phyloP scores from a whole-genome alignment of 129 eudicot genomes.

The Escallonia herrerae region DNA sequence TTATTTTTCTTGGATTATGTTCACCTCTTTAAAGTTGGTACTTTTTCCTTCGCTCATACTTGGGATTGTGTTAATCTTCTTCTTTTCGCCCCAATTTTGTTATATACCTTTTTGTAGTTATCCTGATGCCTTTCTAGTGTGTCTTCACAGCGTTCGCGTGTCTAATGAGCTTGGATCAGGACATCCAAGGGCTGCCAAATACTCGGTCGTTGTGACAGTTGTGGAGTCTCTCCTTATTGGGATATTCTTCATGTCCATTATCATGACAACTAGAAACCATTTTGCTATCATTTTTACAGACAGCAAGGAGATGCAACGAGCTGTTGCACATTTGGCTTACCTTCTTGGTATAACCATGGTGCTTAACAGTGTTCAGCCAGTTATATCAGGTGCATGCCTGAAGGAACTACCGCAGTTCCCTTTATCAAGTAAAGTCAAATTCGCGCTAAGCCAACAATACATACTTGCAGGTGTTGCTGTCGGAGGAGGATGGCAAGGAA shows the following conservation, averaged over 20 bases:
- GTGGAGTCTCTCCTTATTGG: slow-evolving; percentile 59
- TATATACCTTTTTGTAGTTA: neutral
- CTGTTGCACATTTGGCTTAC: slow-evolving; percentile 56
- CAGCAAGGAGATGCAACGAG: slow-evolving; percentile 47
- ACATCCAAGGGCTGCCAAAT: slow-evolving; percentile 71
- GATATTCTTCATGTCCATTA: slow-evolving; percentile 33
- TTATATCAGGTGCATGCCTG: slow-evolving; percentile 46
- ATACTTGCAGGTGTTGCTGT: slow-evolving; percentile 60
- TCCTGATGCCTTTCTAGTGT: neutral
- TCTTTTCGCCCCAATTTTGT: neutral
- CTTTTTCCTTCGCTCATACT: no score
- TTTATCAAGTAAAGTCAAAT: neutral
- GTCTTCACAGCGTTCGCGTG: slow-evolving; percentile 45
- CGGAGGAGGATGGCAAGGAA: slow-evolving; percentile 86
- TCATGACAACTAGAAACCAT: slow-evolving; percentile 49
- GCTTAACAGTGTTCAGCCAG: slow-evolving; percentile 65
- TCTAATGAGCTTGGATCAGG: slow-evolving; percentile 71
- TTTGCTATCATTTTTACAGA: slow-evolving; percentile 49
- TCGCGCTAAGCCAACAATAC: no score
- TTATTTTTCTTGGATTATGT: no score
- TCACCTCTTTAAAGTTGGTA: no score
- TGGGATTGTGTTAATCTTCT: neutral
- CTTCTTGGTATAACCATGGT: slow-evolving; percentile 62
- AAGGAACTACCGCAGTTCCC: no score
- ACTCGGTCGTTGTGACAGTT: slow-evolving; percentile 50